A percentile compares a stretch with the other conserved stretches of the same genome.
Evolutionary conservation across 2,329 filamentous ascomycete species (phyloP).

Genomic region (Parastagonospora nodorum): DNA sequence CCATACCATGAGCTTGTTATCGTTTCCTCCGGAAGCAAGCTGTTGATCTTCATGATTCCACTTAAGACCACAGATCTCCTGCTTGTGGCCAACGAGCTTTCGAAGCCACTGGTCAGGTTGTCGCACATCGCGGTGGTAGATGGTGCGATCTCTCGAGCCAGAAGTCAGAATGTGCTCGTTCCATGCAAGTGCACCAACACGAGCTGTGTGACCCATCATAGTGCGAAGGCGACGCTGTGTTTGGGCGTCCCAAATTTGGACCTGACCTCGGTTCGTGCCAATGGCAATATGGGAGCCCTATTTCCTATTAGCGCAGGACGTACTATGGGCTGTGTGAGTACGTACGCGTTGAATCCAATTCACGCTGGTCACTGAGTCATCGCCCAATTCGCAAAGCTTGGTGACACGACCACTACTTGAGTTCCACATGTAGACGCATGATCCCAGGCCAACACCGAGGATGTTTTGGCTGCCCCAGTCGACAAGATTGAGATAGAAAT

Average conservation of each 20-base stretch:
- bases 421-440: slow-evolving; percentile 98
- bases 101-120: slow-evolving; percentile 88
- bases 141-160: slow-evolving; percentile 88
- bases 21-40: slow-evolving; percentile 92
- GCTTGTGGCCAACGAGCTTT: slow-evolving; percentile 91
- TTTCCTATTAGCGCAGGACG: slow-evolving; percentile 10
- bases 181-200: slow-evolving; percentile 94
- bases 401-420: slow-evolving; percentile 88
- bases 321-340: not conserved
- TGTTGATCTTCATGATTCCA: slow-evolving; percentile 98
- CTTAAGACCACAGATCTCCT: slow-evolving; percentile 94
- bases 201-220: slow-evolving; percentile 94
- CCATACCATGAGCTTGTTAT: slow-evolving; percentile 99
- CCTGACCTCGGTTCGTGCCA: slow-evolving; percentile 89
- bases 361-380: slow-evolving; percentile 94
- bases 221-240: slow-evolving; percentile 82
- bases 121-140: slow-evolving; percentile 94
- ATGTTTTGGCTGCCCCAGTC: slow-evolving; percentile 98
- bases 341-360: slow-evolving; percentile 90
- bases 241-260: slow-evolving; percentile 98
- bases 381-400: slow-evolving; percentile 88
- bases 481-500: slow-evolving; percentile 96
- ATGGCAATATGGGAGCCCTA: slow-evolving; percentile 91
- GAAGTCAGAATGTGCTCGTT: slow-evolving; percentile 97
- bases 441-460: slow-evolving; percentile 87